Evolutionary conservation across 2,329 filamentous ascomycete genomes (phyloP).

Genomic region (Aspergillus intermedius): DNA sequence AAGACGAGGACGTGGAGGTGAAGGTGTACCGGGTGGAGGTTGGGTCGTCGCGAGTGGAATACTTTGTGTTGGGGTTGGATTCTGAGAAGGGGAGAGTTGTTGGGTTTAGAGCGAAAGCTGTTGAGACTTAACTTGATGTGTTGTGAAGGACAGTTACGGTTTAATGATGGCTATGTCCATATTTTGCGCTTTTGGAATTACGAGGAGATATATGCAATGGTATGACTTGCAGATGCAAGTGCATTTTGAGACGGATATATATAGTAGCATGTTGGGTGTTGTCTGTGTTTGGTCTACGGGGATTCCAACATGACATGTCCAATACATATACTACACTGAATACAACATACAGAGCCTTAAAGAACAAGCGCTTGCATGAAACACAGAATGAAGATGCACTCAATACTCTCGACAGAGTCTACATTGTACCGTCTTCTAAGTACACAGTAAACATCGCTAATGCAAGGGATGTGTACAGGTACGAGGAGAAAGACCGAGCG

Average conservation of each 20-base stretch:
- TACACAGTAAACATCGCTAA: too few relatives aligned
- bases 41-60: constrained; percentile 62
- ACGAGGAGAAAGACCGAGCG: too few relatives aligned
- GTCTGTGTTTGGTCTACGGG: too few relatives aligned
- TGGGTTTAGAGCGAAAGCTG: constrained; percentile 68
- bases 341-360: too few relatives aligned
- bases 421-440: too few relatives aligned
- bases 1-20: constrained; percentile 49
- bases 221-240: not conserved
- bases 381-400: too few relatives aligned
- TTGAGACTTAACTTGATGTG: constrained; percentile 56
- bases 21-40: constrained; percentile 66
- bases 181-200: not conserved
- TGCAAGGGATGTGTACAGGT: too few relatives aligned
- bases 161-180: not conserved
- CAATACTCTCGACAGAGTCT: too few relatives aligned
- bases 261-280: not conserved
- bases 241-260: not conserved
- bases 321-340: too few relatives aligned
- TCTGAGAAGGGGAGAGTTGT: constrained; percentile 57
- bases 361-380: too few relatives aligned
- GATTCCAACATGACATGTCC: too few relatives aligned
- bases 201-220: not conserved
- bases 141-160: not conserved
- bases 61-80: constrained; percentile 68